Base-by-base conservation (phyloP, 306 rosid species). In the Corylus americana region DNA sequence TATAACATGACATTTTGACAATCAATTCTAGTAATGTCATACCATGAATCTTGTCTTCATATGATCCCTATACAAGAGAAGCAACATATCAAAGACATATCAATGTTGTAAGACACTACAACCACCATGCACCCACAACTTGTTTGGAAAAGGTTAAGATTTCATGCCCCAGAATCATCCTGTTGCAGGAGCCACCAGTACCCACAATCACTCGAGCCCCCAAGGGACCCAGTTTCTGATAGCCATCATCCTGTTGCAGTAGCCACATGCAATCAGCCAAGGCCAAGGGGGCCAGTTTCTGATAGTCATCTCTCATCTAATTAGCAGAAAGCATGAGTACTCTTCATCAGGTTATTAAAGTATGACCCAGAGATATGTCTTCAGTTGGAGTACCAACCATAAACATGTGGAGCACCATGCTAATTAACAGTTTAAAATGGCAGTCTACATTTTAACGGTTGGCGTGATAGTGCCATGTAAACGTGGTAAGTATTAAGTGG, bases 361-460 rank as follows among this genome's bases (percentile, higher is more conserved):
- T 4, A 58, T 22, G 64, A 58, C 29, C 22, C 6, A 8, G 14
- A 4, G 11, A 58, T 13, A 22, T 22, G 35, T 10, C 29, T 58
- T 25, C 29, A 11, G 64, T 22, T 58, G 22, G 64, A 58, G 64
- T 58, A 31, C 14, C 68, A 58, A 39, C 47, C 48, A n/a, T 27
- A 55, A 74, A 55, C 22, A 3, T 55, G 39, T 74, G 77, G 54
- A 55, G 68, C 39, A 55, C 18, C 17, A 20, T 74, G 68, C 20
- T 8, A 1, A n/a, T 2, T 53, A 37, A 54, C 37, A 25, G 9
- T 22, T 22, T 22, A 22, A 22, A 22, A 22, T 22, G 25, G 25
- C 25, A 22, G 25, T 22, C 25, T 22, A 22, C 25, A 22, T 22
- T 22, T 22, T 22, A 22, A 22, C 0, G 25, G 25, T 22, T 22